phyloP scores from a whole-genome alignment of 2,329 filamentous ascomycete species.

The Alternaria gansuensis region DNA sequence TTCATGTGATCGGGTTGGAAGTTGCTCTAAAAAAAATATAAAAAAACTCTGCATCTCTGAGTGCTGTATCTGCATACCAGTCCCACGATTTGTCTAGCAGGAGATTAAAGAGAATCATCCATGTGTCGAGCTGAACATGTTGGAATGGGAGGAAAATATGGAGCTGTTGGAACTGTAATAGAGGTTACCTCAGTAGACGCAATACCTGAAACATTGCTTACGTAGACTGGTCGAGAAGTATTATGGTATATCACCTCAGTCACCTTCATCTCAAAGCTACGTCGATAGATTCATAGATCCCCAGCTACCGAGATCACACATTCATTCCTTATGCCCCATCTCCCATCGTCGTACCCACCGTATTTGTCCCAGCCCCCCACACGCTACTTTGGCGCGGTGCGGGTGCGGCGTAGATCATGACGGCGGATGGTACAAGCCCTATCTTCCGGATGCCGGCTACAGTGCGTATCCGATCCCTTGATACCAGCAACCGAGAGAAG shows the following conservation, averaged over 20 bases:
- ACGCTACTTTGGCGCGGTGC: constrained; percentile 7
- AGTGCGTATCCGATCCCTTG: not conserved
- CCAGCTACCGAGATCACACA: not conserved
- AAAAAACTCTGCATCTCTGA: too few relatives aligned
- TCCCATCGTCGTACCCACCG: constrained; percentile 3
- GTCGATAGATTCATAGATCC: not conserved
- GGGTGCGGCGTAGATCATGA: constrained; percentile 11
- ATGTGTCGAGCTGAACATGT: too few relatives aligned
- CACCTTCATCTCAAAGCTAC: not conserved
- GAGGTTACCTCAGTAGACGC: not conserved
- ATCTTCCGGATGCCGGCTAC: not conserved
- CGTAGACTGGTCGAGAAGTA: not conserved
- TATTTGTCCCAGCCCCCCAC: constrained; percentile 5
- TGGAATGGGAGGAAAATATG: not conserved
- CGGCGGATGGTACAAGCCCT: constrained; percentile 1
- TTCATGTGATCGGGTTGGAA: too few relatives aligned
- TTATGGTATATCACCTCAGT: not conserved
- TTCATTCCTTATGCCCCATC: not conserved
- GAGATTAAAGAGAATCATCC: too few relatives aligned
- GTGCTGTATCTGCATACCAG: too few relatives aligned
- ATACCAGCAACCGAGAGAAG: not conserved
- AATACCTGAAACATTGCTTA: not conserved
- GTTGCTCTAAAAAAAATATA: too few relatives aligned
- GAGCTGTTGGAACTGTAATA: not conserved
- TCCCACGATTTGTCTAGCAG: too few relatives aligned